Evolutionary conservation across 2,329 filamentous ascomycete genomes (phyloP), one percentile per base, ranked within the genome.

Genomic region (Penicillium freii): DNA sequence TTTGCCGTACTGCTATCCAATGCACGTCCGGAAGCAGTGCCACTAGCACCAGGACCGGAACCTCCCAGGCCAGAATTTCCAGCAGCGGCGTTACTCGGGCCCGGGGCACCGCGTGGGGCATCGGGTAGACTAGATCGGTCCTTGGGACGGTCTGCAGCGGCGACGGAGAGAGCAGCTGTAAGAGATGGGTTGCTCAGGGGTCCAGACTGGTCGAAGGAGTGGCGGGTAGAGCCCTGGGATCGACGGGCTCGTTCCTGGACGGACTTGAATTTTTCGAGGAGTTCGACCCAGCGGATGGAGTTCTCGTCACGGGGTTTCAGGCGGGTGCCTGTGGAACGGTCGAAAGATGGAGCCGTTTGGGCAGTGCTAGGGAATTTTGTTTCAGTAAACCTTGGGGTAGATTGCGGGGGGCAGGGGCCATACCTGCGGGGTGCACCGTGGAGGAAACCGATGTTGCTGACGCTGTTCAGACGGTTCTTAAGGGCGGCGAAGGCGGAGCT

Each of bases 401-500:
- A 34, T 15, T 40, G 25, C 21, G 54, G 21, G 27, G 42, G n/a
- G 27, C 54, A 23, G 25, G 34, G 43, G 60, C 9, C 87, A 77
- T 87, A 94, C 90, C 84, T 83, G 83, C 90, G 80, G 33, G 85
- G 89, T 61, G 88, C 87, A 64, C 90, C 88, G 71, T 97, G 93
- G 60, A 99, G 80, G 74, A 96, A 96, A 43, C 93, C 94, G 72
- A 99, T 97, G 51, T 94, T 92, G 78, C 91, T 96, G 65, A 99
- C 94, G 75, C 91, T 96, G 75, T 97, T 97, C 50, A 99, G 83
- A 42, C 94, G 87, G 71, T 99, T 99, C 73, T 97, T 97, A 56
- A 99, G 81, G 2, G 94, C 93, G 29, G 92, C 94, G 77, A 99
- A 99, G 9, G 94, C 95, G 29, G 92, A 95, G 17, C 93, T 97